phyloP scores from a whole-genome alignment of 345 rosid genomes.

The Combretum micranthum region DNA sequence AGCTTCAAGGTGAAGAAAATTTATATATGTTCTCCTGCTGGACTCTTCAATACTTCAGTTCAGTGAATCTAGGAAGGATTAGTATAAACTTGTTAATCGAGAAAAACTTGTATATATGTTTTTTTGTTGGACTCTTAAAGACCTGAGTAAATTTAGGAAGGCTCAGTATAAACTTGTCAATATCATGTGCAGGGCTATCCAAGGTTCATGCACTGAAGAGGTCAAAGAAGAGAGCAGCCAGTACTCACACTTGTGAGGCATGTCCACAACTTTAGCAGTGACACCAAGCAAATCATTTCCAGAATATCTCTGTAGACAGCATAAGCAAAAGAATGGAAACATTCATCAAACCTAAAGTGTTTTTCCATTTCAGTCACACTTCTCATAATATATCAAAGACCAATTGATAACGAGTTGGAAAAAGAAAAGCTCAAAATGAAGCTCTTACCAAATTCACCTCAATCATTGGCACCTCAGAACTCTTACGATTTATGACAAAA shows the following conservation, averaged over 20 bases:
- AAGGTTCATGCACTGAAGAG: no score
- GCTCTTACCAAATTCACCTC: constrained; percentile 77
- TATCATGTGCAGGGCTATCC: no score
- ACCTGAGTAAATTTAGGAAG: no score
- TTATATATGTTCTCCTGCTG: no score
- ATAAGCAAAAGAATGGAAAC: neutral
- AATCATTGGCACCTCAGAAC: constrained; percentile 88
- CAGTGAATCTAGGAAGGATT: no score
- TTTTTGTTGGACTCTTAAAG: no score
- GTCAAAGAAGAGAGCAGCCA: constrained; percentile 2
- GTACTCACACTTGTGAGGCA: constrained; percentile 89
- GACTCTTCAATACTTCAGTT: no score
- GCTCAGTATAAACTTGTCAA: no score
- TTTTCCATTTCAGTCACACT: neutral
- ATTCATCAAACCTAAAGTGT: constrained; percentile 5
- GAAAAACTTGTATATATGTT: no score
- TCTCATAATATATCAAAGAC: neutral
- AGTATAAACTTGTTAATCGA: no score
- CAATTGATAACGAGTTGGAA: neutral
- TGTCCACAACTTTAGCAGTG: constrained; percentile 73
- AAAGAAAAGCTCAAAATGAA: neutral
- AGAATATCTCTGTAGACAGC: constrained; percentile 58
- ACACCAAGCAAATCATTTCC: constrained; percentile 87
- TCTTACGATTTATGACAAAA: constrained; percentile 73
- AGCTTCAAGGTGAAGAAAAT: no score